Conservation (phyloP, 441 rosid genomes). For the Pelargonium exstipulatum region DNA sequence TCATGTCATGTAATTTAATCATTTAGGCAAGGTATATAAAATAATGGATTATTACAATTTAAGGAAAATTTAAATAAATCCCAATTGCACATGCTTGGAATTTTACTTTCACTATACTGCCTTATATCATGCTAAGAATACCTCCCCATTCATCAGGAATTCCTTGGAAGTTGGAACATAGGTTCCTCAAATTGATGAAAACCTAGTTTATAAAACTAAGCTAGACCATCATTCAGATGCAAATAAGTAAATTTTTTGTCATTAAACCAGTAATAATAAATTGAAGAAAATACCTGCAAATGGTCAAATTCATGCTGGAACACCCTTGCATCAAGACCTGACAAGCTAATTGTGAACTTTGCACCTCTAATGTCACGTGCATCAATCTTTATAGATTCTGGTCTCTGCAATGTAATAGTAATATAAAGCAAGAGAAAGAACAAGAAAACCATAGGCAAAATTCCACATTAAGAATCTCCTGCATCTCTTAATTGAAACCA, state of each 20-base stretch:
- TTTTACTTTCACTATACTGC: background rate
- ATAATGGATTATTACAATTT: background rate
- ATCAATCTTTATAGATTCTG: slow-evolving; percentile 80
- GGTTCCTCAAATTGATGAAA: background rate
- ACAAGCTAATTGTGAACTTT: slow-evolving; percentile 56
- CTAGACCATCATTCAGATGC: background rate
- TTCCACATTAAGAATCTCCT: too few species aligned
- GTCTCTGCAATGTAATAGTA: slow-evolving; percentile 38
- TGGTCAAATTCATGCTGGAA: slow-evolving; percentile 97
- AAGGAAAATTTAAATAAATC: background rate
- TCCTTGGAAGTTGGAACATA: background rate
- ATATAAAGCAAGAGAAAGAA: background rate
- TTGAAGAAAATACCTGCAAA: slow-evolving; percentile 50
- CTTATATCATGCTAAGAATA: background rate
- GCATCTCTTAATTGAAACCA: too few species aligned
- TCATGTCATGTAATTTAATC: background rate
- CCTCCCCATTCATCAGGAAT: background rate
- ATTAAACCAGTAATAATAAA: slow-evolving; percentile 16
- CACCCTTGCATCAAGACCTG: slow-evolving; percentile 75
- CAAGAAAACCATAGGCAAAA: too few species aligned
- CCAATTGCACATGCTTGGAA: background rate
- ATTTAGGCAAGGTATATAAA: background rate
- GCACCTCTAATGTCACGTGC: slow-evolving; percentile 71
- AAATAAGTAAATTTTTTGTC: slow-evolving; percentile 2
- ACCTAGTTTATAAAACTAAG: background rate